phyloP scores from a whole-genome alignment of 2,329 filamentous ascomycete genomes.

The Diatrype stigma region DNA sequence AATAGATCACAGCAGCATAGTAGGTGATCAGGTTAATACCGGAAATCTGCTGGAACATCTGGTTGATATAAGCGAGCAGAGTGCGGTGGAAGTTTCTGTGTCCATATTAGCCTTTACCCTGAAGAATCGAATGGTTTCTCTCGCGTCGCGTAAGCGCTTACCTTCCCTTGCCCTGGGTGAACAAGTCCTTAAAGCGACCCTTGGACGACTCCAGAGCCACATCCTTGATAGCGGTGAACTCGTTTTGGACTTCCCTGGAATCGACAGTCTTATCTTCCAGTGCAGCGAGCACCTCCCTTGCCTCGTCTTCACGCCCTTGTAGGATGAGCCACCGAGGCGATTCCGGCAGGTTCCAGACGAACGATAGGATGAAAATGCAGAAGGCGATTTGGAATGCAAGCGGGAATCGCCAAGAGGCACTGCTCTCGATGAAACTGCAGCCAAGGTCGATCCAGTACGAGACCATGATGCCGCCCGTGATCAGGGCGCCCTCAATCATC shows the following conservation, averaged over 20 bases:
- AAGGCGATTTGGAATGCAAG: conserved; percentile 56
- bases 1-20: conserved; percentile 46
- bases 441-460: conserved; percentile 60
- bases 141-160: conserved; percentile 7
- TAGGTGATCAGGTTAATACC: conserved; percentile 41
- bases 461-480: conserved; percentile 53
- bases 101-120: conserved; percentile 7
- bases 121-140: neutral
- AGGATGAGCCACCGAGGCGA: conserved; percentile 43
- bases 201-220: conserved; percentile 62
- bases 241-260: conserved; percentile 50
- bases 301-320: conserved; percentile 40
- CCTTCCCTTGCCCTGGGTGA: conserved; percentile 53
- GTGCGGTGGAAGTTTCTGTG: conserved; percentile 49
- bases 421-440: conserved; percentile 47
- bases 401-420: conserved; percentile 57
- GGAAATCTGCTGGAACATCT: conserved; percentile 51
- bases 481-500: conserved; percentile 57
- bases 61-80: conserved; percentile 52
- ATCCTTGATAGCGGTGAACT: conserved; percentile 50
- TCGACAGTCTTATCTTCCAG: conserved; percentile 38
- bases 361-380: conserved; percentile 51
- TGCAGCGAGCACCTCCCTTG: conserved; percentile 38
- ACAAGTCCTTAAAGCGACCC: conserved; percentile 51
- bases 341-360: conserved; percentile 51